Evolutionary conservation across 2,329 filamentous ascomycete genomes (phyloP), one percentile per base, ranked within the genome.

Genomic region (Ophiostoma tasmaniense): DNA sequence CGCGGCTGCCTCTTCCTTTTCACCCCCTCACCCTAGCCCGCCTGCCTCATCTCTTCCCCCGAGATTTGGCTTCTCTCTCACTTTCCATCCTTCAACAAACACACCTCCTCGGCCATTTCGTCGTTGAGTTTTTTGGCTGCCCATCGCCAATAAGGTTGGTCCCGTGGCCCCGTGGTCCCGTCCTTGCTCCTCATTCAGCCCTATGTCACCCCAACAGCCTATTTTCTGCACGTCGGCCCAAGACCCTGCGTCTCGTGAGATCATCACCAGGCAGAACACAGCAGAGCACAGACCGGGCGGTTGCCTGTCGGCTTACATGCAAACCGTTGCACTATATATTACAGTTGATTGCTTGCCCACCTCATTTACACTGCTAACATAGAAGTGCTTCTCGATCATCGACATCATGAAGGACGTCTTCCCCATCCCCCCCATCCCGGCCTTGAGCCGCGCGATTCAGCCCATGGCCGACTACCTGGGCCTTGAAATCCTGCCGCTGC

Each of bases 401-500:
- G 17, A 68, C n/a, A 81, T 73, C 65, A 93, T 93, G 90, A 86
- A 84, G 77, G 90, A 93, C 73, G 89, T 89, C 1, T 92, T 92
- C 76, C 86, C 87, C 68, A 81, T 91, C 72, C 79, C 84, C 69
- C 84, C 87, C 25, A 79, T 85, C 50, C 88, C 88, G 67, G 84
- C 83, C 76, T 80, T 87, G 67, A 81, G 80, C 73, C 77, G 80
- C 69, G 83, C 86, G 69, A 79, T 88, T 66, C 82, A 88, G 76
- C 90, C 90, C 20, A 81, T 87, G 76, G 87, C 90, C 71, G 84
- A 90, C 73, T 81, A 79, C 71, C 79, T 90, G 70, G 78, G 80
- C 67, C 81, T 94, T 64, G 81, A 85, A 10, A 89, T 89, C 6
- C 84, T 95, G 25, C 89, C 90, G 20, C 79, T 90, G 66, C 92